Base-by-base conservation (phyloP, 495 filamentous ascomycete species). In the Penicillium alfredii region DNA sequence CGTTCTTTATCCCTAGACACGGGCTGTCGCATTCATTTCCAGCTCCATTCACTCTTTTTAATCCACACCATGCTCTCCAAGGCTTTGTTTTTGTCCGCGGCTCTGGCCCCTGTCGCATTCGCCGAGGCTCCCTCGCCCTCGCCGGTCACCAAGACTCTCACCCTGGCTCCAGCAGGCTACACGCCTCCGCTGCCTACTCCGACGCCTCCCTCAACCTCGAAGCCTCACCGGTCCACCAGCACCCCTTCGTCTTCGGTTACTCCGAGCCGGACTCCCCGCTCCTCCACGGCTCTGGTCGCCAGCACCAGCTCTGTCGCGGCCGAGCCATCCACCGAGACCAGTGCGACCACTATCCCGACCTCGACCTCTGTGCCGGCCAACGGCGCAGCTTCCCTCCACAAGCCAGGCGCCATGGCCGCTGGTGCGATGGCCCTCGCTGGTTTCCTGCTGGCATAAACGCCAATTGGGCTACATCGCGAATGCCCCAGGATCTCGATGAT, bases 341-440 rank as follows among this genome's bases (percentile, higher is more conserved):
- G 30, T 2, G 35, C 54, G 18, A 49, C 48, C 7, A 27, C 54
- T 10, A 45, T 59, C 20, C 28, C 58, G 2, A 31, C 55, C n/a
- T 17, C 54, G 7, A 26, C 55, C 4, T 61, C 63, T 28, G 35
- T 40, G 4, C 51, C 56, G 13, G 44, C 49, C 20, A 55, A 42
- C 28, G 49, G 54, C 17, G 53, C 56, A 15, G 41, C 65, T 17
- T 47, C 55, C 4, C 44, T 50, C 35, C 55, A 68, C 44, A 15
- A 59, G 23, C 51, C 58, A 11, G 62, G 60, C 28, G 46, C 49
- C 4, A 40, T 66, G 26, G 47, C 58, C 14, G 69, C 53, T 16
- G 70, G 60, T 54, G 55, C 60, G 5, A 38, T 67, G 35, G 69
- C 63, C 28, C 55, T 63, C 34, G 71, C 67, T 24, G 67, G 66